Percentiles rank a stretch among this genome's conserved stretches.
Conservation (phyloP, 2,329 filamentous ascomycete species). For the Pyrenophora teres region DNA sequence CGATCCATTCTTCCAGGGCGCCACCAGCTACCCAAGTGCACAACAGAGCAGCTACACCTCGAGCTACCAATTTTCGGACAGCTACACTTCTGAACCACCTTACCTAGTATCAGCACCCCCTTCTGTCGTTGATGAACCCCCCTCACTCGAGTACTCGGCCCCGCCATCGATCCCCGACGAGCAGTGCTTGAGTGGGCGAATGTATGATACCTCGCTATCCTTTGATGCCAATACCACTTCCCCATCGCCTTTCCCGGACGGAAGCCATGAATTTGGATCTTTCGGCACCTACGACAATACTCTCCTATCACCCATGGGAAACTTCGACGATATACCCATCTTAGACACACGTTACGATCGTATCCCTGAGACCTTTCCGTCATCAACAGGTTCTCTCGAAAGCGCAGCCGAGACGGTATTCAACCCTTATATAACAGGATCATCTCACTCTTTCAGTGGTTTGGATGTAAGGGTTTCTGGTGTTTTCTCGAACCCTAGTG, state of each 20-base stretch:
- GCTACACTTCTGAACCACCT: constrained; percentile 27
- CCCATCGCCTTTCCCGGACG: constrained; percentile 26
- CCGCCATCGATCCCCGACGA: constrained; percentile 37
- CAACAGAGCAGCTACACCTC: constrained; percentile 15
- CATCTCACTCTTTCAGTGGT: constrained; percentile 35
- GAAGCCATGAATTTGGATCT: constrained; percentile 25
- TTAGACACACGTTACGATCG: constrained; percentile 31
- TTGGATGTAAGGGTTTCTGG: constrained; percentile 38
- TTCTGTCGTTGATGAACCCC: constrained; percentile 31
- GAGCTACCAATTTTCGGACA: constrained; percentile 26
- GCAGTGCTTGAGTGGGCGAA: constrained; percentile 29
- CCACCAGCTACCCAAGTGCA: constrained; percentile 17
- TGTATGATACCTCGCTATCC: constrained; percentile 32
- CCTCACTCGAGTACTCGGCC: constrained; percentile 38
- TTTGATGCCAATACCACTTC: constrained; percentile 36
- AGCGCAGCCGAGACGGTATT: constrained; percentile 30
- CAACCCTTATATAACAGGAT: constrained; percentile 38
- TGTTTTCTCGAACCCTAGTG: constrained; percentile 34
- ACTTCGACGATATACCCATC: constrained; percentile 26
- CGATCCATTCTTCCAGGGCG: constrained; percentile 34
- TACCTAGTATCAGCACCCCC: constrained; percentile 30
- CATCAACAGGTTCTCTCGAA: constrained; percentile 24
- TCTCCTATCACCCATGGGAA: constrained; percentile 20
- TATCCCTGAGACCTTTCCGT: constrained; percentile 25
- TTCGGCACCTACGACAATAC: constrained; percentile 31